Conservation (phyloP, 768 basidiomycete genomes). For the Naganishia vishniacii region DNA sequence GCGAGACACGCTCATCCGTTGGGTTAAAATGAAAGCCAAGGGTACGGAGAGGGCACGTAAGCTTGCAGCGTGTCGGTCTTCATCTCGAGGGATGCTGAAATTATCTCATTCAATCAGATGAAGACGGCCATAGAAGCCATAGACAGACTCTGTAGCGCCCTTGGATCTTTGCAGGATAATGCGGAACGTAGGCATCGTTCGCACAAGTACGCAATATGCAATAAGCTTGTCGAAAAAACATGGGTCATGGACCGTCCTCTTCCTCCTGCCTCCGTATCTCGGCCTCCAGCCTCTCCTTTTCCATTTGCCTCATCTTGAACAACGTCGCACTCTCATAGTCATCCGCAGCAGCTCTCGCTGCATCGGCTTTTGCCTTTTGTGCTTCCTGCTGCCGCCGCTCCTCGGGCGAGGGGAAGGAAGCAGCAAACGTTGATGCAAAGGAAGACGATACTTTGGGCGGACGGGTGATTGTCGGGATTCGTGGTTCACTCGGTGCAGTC, state of each 20-base stretch:
- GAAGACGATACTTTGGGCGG: conserved; percentile 12
- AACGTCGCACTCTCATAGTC: conserved; percentile 47
- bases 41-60: not conserved
- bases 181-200: too few relatives aligned
- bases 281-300: conserved; percentile 40
- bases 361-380: conserved; percentile 23
- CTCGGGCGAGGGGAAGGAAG: conserved; percentile 27
- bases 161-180: too few relatives aligned
- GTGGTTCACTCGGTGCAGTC: not conserved
- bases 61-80: not conserved
- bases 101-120: not conserved
- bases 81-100: not conserved
- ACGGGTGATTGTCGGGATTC: not conserved
- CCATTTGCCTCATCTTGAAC: conserved; percentile 38
- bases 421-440: conserved; percentile 16
- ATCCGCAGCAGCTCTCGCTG: conserved; percentile 22
- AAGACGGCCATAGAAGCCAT: not conserved
- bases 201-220: too few relatives aligned
- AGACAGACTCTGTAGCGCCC: not conserved
- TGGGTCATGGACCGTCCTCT: conserved; percentile 25
- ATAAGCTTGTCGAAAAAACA: not conserved
- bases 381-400: conserved; percentile 19
- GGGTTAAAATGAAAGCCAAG: conserved; percentile 55
- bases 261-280: conserved; percentile 41
- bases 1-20: conserved; percentile 82